phyloP scores from a whole-genome alignment of 257 asterid genomes.

The Hygrophila difformis region DNA sequence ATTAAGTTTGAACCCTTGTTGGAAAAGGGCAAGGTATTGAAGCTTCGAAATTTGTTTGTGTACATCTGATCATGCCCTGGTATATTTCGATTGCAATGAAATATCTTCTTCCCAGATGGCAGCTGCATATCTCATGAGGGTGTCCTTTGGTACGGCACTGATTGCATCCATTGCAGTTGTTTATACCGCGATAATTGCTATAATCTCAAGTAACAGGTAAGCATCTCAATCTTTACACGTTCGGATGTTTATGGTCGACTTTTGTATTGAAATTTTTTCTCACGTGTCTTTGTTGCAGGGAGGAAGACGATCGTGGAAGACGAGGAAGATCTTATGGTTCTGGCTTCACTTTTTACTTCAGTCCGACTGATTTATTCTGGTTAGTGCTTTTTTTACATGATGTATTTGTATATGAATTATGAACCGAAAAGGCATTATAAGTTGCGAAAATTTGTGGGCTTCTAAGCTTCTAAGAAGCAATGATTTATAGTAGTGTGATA shows the following conservation, averaged over 20 bases:
- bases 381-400: conserved; percentile 12
- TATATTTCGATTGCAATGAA: conserved; percentile 13
- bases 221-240: not conserved
- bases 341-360: conserved; percentile 53
- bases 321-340: conserved; percentile 68
- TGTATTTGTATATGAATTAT: no score
- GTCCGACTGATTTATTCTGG: conserved; percentile 81
- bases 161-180: conserved; percentile 89
- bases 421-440: no score
- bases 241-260: not conserved
- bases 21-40: conserved; percentile 85
- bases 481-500: no score
- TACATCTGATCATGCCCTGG: not conserved
- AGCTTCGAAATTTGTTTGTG: not conserved
- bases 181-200: conserved; percentile 71
- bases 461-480: no score
- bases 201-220: conserved; percentile 76
- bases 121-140: conserved; percentile 81
- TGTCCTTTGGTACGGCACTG: conserved; percentile 93
- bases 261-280: conserved; percentile 8
- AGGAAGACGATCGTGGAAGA: conserved; percentile 75
- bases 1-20: conserved; percentile 63
- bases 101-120: conserved; percentile 47
- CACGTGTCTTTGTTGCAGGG: no score
- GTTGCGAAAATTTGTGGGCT: no score